Base-by-base conservation (phyloP, 148 eudicot genomes). In the Pharnaceum exiguum region DNA sequence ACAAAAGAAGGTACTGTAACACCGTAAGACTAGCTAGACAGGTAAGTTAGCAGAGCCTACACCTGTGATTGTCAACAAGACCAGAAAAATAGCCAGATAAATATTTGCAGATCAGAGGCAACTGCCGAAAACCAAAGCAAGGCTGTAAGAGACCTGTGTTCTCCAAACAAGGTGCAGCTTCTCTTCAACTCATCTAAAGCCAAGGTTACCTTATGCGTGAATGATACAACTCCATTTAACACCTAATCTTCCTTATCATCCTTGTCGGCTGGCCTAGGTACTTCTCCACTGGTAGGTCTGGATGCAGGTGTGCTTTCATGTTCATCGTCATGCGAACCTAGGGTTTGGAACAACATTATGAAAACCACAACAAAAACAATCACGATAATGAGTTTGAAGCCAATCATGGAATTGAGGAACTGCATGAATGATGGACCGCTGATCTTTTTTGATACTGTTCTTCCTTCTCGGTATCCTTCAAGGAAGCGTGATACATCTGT, bases 391-490 rank as follows among this genome's bases (percentile, higher is more conserved):
- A 74, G 22, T 65, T 71, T 76, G 16, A 76, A 30, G 27, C 90
- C 96, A 5, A 82, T 37, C 55, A 85, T 29, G 25, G 91, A 89
- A 51, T 75, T 78, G 44, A 93, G 59, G 71, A 77, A 93, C 40
- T 82, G 86, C 72, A 79, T 79, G 57, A 93, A 72, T 24, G 95
- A 71, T 13, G 83, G 84, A 53, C 96, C 87, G 32, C 69, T 70
- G 10, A 88, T 71, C 52, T 59, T 76, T 47, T 89, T 86, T 46
- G 75, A 59, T 33, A 76, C 74, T 16, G 78, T 84, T 35, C 47
- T 83, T 77, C 99, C 96, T 69, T 79, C 83, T 93, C 78, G 79
- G 49, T 79, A 93, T 44, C 95, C 91, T 71, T 83, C 87, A 10
- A 83, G 82, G 68, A 93, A 88, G 31, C 50, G 75, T 18, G 96